These are phyloP conservation scores for Xylariomycetidae sp. DNA, from an alignment of 2,329 filamentous ascomycete species.

Conservation along the genomic window DNA sequence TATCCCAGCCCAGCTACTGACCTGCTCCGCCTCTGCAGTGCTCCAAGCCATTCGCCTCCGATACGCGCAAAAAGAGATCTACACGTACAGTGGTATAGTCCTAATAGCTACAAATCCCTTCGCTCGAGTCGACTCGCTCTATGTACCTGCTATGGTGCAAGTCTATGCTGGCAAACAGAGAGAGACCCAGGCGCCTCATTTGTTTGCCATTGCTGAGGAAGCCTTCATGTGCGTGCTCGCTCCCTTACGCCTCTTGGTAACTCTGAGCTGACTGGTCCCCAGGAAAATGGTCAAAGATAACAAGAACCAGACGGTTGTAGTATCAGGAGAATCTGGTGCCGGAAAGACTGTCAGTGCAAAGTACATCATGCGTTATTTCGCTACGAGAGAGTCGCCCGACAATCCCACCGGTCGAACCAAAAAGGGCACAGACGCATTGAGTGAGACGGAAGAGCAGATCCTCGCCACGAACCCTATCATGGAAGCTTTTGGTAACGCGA, in stretches of 20 bases:
- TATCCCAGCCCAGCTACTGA: slow-evolving; percentile 17
- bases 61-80: slow-evolving; percentile 98
- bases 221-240: slow-evolving; percentile 69
- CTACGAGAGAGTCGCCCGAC: slow-evolving; percentile 89
- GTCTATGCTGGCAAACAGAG: slow-evolving; percentile 96
- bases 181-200: slow-evolving; percentile 91
- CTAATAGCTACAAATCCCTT: slow-evolving; percentile 98
- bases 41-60: slow-evolving; percentile 95
- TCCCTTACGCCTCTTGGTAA: background rate
- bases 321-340: slow-evolving; percentile 98
- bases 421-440: slow-evolving; percentile 75
- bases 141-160: slow-evolving; percentile 99
- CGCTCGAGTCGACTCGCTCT: slow-evolving; percentile 92
- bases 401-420: slow-evolving; percentile 73
- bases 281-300: slow-evolving; percentile 95
- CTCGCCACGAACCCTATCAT: slow-evolving; percentile 98
- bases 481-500: slow-evolving; percentile 99
- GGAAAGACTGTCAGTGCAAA: slow-evolving; percentile 99
- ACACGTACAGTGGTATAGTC: slow-evolving; percentile 98
- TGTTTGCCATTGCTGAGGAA: slow-evolving; percentile 98
- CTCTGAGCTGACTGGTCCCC: slow-evolving; percentile 16
- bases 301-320: slow-evolving; percentile 96
- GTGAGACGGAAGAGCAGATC: slow-evolving; percentile 97
- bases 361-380: slow-evolving; percentile 99
- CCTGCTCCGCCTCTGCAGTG: slow-evolving; percentile 47